Conservation (phyloP, 2,329 filamentous ascomycete species). For the Alternaria viburni region DNA sequence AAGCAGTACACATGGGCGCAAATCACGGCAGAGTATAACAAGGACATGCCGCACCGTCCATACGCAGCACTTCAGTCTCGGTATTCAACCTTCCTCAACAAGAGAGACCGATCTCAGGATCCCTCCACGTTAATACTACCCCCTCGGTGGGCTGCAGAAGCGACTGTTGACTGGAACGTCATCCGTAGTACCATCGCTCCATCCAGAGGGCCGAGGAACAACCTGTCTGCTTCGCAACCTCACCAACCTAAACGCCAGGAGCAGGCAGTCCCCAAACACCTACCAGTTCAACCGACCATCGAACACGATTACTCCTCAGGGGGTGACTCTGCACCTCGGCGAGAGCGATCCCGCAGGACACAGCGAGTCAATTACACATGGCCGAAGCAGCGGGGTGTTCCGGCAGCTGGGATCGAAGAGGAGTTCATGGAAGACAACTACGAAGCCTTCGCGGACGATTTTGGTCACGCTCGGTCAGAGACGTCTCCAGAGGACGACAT, state of each 20-base stretch:
- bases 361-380: conserved; percentile 37
- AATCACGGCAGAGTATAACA: conserved; percentile 37
- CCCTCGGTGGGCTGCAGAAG: conserved; percentile 32
- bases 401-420: background rate
- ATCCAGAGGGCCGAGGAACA: background rate
- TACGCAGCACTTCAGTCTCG: conserved; percentile 30
- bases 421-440: conserved; percentile 6
- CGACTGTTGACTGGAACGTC: conserved; percentile 28
- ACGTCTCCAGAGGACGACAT: conserved; percentile 18
- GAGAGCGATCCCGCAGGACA: conserved; percentile 29
- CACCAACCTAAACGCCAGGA: background rate
- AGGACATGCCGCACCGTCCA: conserved; percentile 42
- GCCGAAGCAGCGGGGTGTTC: conserved; percentile 20
- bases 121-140: conserved; percentile 30
- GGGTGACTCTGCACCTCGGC: conserved; percentile 19
- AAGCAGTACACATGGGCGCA: conserved; percentile 45
- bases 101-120: conserved; percentile 34
- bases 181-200: conserved; percentile 17
- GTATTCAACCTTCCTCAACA: conserved; percentile 36
- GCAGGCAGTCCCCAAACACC: background rate
- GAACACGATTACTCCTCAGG: conserved; percentile 29
- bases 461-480: conserved; percentile 9
- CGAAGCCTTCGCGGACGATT: background rate
- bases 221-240: background rate
- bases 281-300: background rate